These are phyloP conservation scores for Claviceps monticola DNA, from an alignment of 2,329 filamentous ascomycete genomes.

Conservation along the genomic window DNA sequence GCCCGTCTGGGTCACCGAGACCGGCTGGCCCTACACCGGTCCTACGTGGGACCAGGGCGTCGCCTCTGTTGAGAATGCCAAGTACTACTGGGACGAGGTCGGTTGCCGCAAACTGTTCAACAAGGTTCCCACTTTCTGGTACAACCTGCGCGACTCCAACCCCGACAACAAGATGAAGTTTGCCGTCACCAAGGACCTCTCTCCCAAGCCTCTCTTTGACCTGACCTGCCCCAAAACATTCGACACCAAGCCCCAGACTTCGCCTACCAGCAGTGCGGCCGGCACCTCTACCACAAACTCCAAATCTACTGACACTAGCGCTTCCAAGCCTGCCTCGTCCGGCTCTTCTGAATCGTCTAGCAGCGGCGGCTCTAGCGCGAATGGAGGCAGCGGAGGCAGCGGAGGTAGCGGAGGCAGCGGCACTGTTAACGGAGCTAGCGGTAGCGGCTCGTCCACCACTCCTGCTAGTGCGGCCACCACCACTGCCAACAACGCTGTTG, in stretches of 20 bases:
- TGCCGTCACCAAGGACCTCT: conserved; percentile 39
- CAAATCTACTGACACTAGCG: conserved; percentile 4
- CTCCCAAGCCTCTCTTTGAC: conserved; percentile 36
- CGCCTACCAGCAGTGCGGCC: conserved; percentile 3
- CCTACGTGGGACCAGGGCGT: conserved; percentile 38
- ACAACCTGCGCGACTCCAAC: conserved; percentile 47
- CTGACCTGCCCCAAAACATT: conserved; percentile 36
- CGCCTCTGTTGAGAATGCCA: conserved; percentile 42
- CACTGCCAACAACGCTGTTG: neutral
- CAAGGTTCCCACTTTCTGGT: conserved; percentile 46
- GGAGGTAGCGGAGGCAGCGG: conserved; percentile 6
- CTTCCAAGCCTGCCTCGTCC: conserved; percentile 1
- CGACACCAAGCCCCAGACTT: conserved; percentile 17
- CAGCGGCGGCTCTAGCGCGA: neutral
- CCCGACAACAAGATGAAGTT: conserved; percentile 45
- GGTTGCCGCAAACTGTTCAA: conserved; percentile 46
- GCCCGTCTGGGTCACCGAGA: conserved; percentile 50
- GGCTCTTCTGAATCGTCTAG: conserved; percentile 4
- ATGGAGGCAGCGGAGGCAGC: conserved; percentile 5
- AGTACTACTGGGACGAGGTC: conserved; percentile 48
- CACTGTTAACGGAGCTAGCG: neutral
- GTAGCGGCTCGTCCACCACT: neutral
- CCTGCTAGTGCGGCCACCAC: neutral
- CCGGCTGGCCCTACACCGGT: conserved; percentile 49
- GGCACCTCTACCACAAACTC: conserved; percentile 3